Base-by-base conservation (phyloP, 805 yeast genomes). In the Metschnikowia hibisci region DNA sequence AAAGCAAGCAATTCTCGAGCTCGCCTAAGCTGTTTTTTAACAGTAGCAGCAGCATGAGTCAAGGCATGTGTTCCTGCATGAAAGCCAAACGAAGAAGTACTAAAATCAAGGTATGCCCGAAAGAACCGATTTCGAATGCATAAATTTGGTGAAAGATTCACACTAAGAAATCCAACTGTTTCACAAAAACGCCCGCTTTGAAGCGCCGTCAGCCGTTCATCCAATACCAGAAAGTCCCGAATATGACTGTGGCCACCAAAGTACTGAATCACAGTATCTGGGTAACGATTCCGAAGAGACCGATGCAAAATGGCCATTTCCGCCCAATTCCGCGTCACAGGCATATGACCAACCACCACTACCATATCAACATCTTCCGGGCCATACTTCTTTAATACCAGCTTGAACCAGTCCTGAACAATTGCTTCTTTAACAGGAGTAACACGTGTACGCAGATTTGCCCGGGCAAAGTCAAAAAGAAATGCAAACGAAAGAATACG, bases 211-310 rank as follows among this genome's bases (percentile, higher is more conserved):
- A 90, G 76, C 38, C 65, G 67, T 2, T 69, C 64, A 56, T 91
- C 98, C 39, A 81, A 69, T 3, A 78, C 67, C 6, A 78, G 74
- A 61, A 84, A 91, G 62, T 91, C 98, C 48, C 98, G 71, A 12
- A 91, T 80, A 59, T 91, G 98, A 23, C 95, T 81, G 63, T 91
- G 98, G 1, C 97, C 98, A 1, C 97, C 98, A 63, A 91, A 83
- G 54, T 84, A 87, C 60, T 88, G 96, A 41, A 91, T 84, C 0
- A 80, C 68, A 0, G 75, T 72, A 25, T 71, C 59, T 5, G 95
- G 91, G 54, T 77, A 84, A 22, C 63, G 66, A 20, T 58, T 46
- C 46, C 97, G 75, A 22, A 91, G 62, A 5, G 60, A 62, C 0
- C 56, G 34, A 50, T 81, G 81, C 32, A 82, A 59, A 3, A 62